Evolutionary conservation across 2,329 filamentous ascomycete species (phyloP), one percentile per base, ranked within the genome.

Genomic region (Colletotrichum truncatum): DNA sequence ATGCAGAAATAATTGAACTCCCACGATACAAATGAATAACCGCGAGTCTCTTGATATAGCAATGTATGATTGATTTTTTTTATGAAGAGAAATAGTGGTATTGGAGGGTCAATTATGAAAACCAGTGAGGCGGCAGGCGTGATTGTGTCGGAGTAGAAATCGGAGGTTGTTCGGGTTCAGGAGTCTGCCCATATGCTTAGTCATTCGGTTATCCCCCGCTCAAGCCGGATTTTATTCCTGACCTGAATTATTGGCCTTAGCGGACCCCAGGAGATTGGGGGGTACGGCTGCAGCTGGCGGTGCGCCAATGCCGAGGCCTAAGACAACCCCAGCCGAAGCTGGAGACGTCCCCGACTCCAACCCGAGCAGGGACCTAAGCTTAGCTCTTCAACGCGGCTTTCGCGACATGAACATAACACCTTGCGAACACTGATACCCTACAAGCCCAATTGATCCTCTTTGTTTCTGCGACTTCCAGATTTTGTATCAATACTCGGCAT

Each of bases 231-330:
- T 56, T 53, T 53, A 14, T 32, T 41, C 25, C 49, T 39, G 21
- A 10, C 18, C 36, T 36, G 54, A 43, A 41, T 21, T 28, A 23
- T 38, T 60, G 49, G 25, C 32, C 36, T 46, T n/a, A 48, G 48
- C 38, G 56, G 48, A 36, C 41, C 41, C 49, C 21, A 18, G 34
- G 26, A n/a, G 51, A 38, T 53, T 46, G 58, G 51, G 38, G 58
- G 30, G 23, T 49, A 21, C 56, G 62, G 57, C 57, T 65, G 57
- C 56, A 63, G 45, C 51, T 63, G 57, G 49, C 41, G 21, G 23
- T 51, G n/a, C 43, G 49, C 52, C 59, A 64, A 64, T 66, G 64
- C 64, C 64, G 64, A 66, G 64, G 64, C 64, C 57, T 63, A 51
- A 62, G 41, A 36, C 51, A 55, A 26, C 58, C 62, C 36, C 51